Evolutionary conservation across 441 rosid genomes (phyloP).

Genomic region (Aleurites moluccanus): DNA sequence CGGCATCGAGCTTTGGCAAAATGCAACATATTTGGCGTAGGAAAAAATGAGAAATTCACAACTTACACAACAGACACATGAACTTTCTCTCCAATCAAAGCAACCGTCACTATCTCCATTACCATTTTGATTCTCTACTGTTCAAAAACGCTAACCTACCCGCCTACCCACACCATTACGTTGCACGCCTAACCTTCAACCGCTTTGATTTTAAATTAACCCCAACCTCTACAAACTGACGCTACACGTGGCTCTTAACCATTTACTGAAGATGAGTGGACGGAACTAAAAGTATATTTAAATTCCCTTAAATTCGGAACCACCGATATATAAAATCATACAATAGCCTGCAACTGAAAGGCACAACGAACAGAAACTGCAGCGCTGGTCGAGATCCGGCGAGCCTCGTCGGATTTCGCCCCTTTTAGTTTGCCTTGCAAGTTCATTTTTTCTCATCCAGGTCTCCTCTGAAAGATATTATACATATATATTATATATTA

Average conservation of each 20-base stretch:
- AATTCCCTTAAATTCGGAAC: slow-evolving; percentile 24
- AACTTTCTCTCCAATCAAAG: slow-evolving; percentile 15
- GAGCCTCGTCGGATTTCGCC: slow-evolving; percentile 54
- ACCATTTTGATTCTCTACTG: neutral
- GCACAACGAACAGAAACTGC: neutral
- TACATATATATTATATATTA: no score
- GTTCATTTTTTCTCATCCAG: no score
- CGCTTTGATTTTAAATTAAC: no score
- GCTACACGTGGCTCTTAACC: neutral
- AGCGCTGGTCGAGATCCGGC: slow-evolving; percentile 64
- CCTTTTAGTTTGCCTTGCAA: neutral
- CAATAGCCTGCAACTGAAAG: no score
- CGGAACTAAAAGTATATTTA: slow-evolving; percentile 29
- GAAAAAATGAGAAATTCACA: neutral
- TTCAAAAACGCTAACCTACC: neutral
- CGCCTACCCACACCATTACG: neutral
- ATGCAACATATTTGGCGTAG: neutral
- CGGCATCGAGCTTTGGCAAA: slow-evolving; percentile 19
- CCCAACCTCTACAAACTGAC: neutral
- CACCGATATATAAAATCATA: slow-evolving; percentile 8
- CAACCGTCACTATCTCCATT: neutral
- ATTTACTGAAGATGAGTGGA: neutral
- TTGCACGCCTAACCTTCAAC: neutral
- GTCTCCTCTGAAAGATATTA: neutral
- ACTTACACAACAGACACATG: neutral